Evolutionary conservation across 345 rosid genomes (phyloP).

Genomic region (Kernera saxatilis): DNA sequence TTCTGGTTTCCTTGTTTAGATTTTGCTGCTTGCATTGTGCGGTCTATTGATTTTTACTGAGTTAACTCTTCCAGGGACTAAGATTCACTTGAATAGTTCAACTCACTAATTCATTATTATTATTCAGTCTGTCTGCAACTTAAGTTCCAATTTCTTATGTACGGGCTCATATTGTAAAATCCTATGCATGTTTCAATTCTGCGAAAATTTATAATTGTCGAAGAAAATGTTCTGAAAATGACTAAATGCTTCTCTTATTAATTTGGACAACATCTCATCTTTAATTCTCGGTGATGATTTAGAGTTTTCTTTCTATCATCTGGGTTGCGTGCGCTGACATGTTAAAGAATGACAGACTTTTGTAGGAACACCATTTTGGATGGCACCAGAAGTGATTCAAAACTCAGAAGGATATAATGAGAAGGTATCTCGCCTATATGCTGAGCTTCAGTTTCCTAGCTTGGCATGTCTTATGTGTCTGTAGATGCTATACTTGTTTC

Average conservation of each 20-base stretch:
- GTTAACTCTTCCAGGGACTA: background rate
- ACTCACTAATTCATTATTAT: background rate
- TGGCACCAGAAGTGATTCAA: conserved; percentile 99
- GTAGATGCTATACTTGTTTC: conserved; percentile 1
- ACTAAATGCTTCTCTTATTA: background rate
- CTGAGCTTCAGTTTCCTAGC: background rate
- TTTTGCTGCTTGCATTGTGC: background rate
- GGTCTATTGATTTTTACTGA: background rate
- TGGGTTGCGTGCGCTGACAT: conserved; percentile 38
- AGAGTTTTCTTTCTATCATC: conserved; percentile 6
- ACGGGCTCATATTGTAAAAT: background rate
- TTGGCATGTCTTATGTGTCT: conserved; percentile 13
- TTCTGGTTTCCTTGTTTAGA: background rate
- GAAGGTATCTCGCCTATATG: conserved; percentile 50
- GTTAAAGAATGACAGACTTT: conserved; percentile 66
- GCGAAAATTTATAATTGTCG: background rate
- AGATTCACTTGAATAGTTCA: background rate
- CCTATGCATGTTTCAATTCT: background rate
- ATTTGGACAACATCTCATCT: conserved; percentile 2
- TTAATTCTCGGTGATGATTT: background rate
- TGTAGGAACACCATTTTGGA: conserved; percentile 99
- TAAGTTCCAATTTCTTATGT: background rate
- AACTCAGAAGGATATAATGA: conserved; percentile 95
- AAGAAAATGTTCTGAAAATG: background rate
- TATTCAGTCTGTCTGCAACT: background rate